A percentile compares a stretch with the other conserved stretches of the same genome.
Evolutionary conservation across 1,284 basidiomycete species (phyloP).

Genomic region (Omphalotus olearius): DNA sequence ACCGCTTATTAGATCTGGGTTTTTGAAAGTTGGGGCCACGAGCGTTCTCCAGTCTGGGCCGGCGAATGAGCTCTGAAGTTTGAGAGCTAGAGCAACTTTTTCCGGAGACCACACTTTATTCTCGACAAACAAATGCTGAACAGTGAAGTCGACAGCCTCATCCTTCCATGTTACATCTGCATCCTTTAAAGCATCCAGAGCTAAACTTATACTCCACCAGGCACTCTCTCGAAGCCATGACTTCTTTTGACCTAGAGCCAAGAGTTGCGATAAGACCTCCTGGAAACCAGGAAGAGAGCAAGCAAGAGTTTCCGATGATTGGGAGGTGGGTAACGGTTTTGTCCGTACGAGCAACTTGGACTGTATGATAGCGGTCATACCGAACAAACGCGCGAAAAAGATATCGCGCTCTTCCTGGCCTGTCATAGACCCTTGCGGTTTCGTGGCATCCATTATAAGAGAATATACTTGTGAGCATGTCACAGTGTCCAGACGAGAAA

Average conservation of each 20-base stretch:
- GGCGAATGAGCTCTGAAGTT: slow-evolving; percentile 58
- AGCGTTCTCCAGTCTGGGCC: slow-evolving; percentile 66
- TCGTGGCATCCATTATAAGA: slow-evolving; percentile 68
- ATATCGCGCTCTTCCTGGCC: slow-evolving; percentile 92
- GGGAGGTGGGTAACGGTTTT: slow-evolving; percentile 46
- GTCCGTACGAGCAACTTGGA: slow-evolving; percentile 74
- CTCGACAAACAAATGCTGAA: slow-evolving; percentile 51
- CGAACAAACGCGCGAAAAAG: slow-evolving; percentile 91
- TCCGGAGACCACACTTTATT: slow-evolving; percentile 79
- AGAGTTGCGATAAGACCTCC: slow-evolving; percentile 61
- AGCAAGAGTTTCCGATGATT: slow-evolving; percentile 45
- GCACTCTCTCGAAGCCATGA: slow-evolving; percentile 90
- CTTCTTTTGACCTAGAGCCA: slow-evolving; percentile 77
- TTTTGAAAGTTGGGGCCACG: slow-evolving; percentile 80
- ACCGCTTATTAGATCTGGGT: slow-evolving; percentile 59
- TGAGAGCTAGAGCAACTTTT: slow-evolving; percentile 79
- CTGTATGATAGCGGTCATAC: slow-evolving; percentile 77
- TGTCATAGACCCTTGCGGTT: slow-evolving; percentile 68
- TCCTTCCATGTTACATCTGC: slow-evolving; percentile 70
- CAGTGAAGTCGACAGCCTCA: slow-evolving; percentile 52
- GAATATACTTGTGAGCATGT: slow-evolving; percentile 74
- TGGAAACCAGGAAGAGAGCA: slow-evolving; percentile 61
- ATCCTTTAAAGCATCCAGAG: slow-evolving; percentile 53
- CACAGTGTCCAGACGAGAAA: slow-evolving; percentile 78
- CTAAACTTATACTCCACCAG: slow-evolving; percentile 79